Conservation (phyloP, 352 stramenopile species). For the Phytophthora capsici region DNA sequence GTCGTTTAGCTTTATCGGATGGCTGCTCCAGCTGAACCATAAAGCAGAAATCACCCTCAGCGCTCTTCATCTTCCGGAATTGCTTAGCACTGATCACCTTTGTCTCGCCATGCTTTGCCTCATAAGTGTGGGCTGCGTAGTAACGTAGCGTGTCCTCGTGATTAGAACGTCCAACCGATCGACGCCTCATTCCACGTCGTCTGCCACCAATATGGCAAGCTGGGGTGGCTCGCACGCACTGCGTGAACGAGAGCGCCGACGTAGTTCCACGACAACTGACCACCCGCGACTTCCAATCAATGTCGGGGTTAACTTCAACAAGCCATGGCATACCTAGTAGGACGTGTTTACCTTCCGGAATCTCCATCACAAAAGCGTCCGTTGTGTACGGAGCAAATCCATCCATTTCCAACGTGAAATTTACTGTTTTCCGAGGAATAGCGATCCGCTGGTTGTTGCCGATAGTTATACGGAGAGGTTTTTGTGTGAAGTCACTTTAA, state of each 20-base stretch:
- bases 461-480: background rate
- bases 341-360: background rate
- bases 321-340: background rate
- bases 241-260: background rate
- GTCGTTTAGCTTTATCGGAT: background rate
- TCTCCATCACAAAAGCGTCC: background rate
- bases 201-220: background rate
- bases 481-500: background rate
- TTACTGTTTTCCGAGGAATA: background rate
- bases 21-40: background rate
- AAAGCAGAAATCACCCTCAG: background rate
- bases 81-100: background rate
- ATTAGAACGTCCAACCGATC: background rate
- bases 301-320: background rate
- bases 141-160: background rate
- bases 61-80: background rate
- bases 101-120: background rate
- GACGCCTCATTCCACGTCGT: background rate
- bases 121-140: background rate
- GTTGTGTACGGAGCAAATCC: background rate
- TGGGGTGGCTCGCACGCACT: background rate
- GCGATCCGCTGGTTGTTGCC: background rate
- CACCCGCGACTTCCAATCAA: background rate
- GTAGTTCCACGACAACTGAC: background rate
- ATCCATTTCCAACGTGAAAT: background rate